Conservation (phyloP, 2,329 filamentous ascomycete genomes). For the Amylocarpus encephaloides region DNA sequence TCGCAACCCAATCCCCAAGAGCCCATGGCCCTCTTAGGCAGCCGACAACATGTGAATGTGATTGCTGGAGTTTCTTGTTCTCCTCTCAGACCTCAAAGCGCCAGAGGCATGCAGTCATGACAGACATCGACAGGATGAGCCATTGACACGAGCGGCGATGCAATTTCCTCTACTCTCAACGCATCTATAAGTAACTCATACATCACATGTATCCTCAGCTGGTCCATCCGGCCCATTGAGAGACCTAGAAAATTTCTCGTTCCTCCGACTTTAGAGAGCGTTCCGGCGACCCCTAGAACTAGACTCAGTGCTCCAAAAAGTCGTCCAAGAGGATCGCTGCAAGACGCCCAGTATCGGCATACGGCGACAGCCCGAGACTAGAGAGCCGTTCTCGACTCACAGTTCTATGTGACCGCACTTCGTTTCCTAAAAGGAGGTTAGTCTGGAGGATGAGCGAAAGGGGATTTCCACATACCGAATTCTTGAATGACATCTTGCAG, state of each 20-base stretch:
- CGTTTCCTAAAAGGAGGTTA: conserved; percentile 18
- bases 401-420: conserved; percentile 20
- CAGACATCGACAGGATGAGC: no score
- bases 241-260: not conserved
- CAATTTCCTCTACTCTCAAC: no score
- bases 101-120: no score
- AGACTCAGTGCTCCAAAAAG: conserved; percentile 24
- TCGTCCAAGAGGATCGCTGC: conserved; percentile 29
- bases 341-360: conserved; percentile 26
- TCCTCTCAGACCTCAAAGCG: no score
- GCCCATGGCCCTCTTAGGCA: no score
- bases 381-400: conserved; percentile 7
- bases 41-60: no score
- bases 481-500: conserved; percentile 20
- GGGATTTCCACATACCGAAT: conserved; percentile 21
- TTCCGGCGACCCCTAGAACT: not conserved
- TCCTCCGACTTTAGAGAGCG: not conserved
- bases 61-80: no score
- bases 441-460: not conserved
- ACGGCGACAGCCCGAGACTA: conserved; percentile 14
- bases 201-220: no score
- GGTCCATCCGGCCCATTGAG: no score
- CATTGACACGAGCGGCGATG: no score
- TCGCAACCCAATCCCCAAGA: no score
- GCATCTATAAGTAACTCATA: no score